Evolutionary conservation across 306 rosid genomes (phyloP), one percentile per base, ranked within the genome.

Genomic region (Elaeagnus macrophylla): DNA sequence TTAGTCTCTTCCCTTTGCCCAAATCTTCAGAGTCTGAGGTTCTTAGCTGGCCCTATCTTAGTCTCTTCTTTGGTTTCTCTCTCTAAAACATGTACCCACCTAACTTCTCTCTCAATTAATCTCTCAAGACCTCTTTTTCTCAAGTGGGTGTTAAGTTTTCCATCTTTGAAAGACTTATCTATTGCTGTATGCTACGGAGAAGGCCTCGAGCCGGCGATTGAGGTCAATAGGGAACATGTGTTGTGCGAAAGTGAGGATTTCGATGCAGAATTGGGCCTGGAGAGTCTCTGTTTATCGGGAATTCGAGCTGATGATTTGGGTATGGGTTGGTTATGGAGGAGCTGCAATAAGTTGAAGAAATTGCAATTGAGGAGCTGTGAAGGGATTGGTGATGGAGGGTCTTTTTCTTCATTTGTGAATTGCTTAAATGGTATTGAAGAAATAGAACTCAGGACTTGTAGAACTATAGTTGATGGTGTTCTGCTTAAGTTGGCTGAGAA

Each of bases 381-480:
- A 53, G 86, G 95, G 8, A 59, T 87, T 19, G 85, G 85, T 1
- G 82, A 80, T 43, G 96, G 91, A 56, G 84, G 80, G 36, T 77
- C 95, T 5, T 78, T 74, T 44, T 75, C 82, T 1, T 78, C 75
- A 1, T 91, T 91, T 40, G 63, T 48, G 8, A 70, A 51, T 41
- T 91, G 93, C 68, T 66, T 91, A 62, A 64, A 67, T 45, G 62
- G 61, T 15, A 64, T 91, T 37, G 18, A 65, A 52, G 78, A 80
- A 53, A 71, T 91, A 57, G 96, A 91, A 73, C 78, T 91, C 13
- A 61, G 83, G 61, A 86, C 89, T 49, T 86, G 97, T 46, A 82
- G 97, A 66, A 82, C 71, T n/a, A 72, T 86, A 16, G 78, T 83
- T 44, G 91, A 91, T 45, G 77, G 50, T 32, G 77, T 91, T 54